Evolutionary conservation across 2,329 filamentous ascomycete genomes (phyloP).

Genomic region (Exutisphaerella laricina): DNA sequence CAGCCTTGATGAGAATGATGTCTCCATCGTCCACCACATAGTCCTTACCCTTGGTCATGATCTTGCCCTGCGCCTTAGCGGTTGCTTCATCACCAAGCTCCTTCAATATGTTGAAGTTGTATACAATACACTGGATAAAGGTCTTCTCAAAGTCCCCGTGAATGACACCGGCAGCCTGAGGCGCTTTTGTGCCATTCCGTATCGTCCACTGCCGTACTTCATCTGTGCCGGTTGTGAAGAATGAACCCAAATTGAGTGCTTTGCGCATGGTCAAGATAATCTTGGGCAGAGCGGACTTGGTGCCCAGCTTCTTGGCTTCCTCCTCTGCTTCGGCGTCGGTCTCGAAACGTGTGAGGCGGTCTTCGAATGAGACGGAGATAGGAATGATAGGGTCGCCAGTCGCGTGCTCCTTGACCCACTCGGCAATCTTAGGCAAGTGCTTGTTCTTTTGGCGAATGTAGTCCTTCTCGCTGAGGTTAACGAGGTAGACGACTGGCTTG

Average conservation of each 20-base stretch:
- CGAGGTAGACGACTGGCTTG: conserved; percentile 93
- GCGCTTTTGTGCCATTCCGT: conserved; percentile 92
- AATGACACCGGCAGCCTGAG: conserved; percentile 94
- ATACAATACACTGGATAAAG: conserved; percentile 93
- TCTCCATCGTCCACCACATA: conserved; percentile 84
- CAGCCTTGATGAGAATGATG: conserved; percentile 81
- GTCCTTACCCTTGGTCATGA: conserved; percentile 98
- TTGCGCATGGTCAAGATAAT: conserved; percentile 90
- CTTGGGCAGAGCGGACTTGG: conserved; percentile 87
- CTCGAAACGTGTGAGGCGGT: conserved; percentile 76
- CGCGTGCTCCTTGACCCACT: conserved; percentile 92
- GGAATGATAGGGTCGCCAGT: conserved; percentile 85
- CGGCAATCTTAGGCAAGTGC: conserved; percentile 84
- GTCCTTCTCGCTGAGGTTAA: conserved; percentile 96
- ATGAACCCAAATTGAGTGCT: conserved; percentile 80
- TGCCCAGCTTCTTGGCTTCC: conserved; percentile 83
- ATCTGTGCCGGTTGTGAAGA: conserved; percentile 94
- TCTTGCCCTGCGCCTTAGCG: conserved; percentile 89
- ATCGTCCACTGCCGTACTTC: conserved; percentile 99
- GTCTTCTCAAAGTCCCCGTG: conserved; percentile 99
- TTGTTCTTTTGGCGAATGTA: conserved; percentile 99
- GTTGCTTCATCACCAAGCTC: conserved; percentile 83
- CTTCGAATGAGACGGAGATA: conserved; percentile 87
- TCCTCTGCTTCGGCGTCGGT: conserved; percentile 70
- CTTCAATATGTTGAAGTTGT: conserved; percentile 76